Conservation (phyloP, 2,329 filamentous ascomycete species). For the Pestalotiopsis sp. region DNA sequence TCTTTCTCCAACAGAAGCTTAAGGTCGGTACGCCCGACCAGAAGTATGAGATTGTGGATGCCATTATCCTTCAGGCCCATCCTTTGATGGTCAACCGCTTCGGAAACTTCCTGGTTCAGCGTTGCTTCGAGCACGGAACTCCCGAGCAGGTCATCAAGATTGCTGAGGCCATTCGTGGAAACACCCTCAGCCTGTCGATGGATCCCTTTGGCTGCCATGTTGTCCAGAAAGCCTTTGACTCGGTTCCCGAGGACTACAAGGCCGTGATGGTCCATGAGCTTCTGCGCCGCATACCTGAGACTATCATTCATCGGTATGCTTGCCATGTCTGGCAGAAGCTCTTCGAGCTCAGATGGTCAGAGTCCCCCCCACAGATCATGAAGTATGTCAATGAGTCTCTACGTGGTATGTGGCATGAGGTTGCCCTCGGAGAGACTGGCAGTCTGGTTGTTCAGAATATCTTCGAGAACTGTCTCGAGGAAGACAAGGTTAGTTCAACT, state of each 20-base stretch:
- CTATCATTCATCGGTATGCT: constrained; percentile 96
- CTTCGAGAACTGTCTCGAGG: constrained; percentile 98
- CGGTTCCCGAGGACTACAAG: constrained; percentile 96
- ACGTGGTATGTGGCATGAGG: constrained; percentile 97
- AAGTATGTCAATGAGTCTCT: constrained; percentile 95
- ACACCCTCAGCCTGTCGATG: constrained; percentile 94
- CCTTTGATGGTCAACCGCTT: constrained; percentile 98
- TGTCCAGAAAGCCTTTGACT: constrained; percentile 98
- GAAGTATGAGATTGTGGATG: constrained; percentile 96
- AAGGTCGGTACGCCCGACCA: constrained; percentile 95
- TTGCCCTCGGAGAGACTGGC: constrained; percentile 94
- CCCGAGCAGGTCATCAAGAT: constrained; percentile 94
- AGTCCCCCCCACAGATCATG: constrained; percentile 97
- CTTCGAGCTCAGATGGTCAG: constrained; percentile 95
- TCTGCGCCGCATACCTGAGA: constrained; percentile 92
- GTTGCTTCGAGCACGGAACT: constrained; percentile 97
- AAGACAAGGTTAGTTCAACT: constrained; percentile 78
- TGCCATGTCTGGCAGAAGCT: constrained; percentile 99
- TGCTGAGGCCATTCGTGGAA: constrained; percentile 89
- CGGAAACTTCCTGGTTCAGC: constrained; percentile 96
- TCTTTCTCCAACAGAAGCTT: constrained; percentile 98
- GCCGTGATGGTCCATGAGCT: constrained; percentile 98
- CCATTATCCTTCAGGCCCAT: constrained; percentile 93
- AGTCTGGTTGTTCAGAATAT: constrained; percentile 99
- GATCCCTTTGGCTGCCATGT: constrained; percentile 98